Percentiles rank a stretch among this genome's conserved stretches.
phyloP scores from a whole-genome alignment of 306 rosid species.

The Potentilla sterilis region DNA sequence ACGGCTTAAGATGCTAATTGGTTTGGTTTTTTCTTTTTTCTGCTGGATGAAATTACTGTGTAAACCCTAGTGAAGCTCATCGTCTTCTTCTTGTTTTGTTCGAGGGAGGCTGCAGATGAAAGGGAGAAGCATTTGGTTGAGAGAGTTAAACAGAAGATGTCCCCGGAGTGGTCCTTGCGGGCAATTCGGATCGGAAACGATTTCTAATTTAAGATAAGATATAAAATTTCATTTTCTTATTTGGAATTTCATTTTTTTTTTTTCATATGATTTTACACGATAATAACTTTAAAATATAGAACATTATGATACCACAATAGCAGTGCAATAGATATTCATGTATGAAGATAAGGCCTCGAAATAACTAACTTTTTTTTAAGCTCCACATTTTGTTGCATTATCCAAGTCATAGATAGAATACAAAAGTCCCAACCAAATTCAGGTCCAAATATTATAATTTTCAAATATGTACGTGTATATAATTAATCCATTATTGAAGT shows the following conservation, averaged over 20 bases:
- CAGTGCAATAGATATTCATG: too few relatives aligned
- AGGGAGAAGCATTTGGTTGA: background rate
- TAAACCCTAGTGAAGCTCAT: background rate
- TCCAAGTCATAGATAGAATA: too few relatives aligned
- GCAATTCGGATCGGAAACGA: background rate
- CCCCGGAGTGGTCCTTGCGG: background rate
- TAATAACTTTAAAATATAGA: too few relatives aligned
- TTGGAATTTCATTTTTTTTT: background rate
- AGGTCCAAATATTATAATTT: background rate
- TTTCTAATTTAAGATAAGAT: background rate
- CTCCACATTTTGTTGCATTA: too few relatives aligned
- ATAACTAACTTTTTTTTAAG: too few relatives aligned
- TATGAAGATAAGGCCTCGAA: too few relatives aligned
- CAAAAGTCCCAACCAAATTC: background rate
- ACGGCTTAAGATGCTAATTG: background rate
- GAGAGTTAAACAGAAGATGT: background rate
- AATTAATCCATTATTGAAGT: background rate
- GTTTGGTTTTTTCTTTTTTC: background rate
- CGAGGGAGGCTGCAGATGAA: background rate
- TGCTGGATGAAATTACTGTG: background rate
- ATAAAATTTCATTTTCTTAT: background rate
- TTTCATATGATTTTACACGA: too few relatives aligned
- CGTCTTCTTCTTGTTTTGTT: background rate
- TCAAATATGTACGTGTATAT: background rate
- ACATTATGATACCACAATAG: too few relatives aligned